Percentiles rank a stretch among this genome's conserved stretches.
Evolutionary conservation across 2,329 filamentous ascomycete species (phyloP).

Genomic region (Penicillium sclerotigenum): DNA sequence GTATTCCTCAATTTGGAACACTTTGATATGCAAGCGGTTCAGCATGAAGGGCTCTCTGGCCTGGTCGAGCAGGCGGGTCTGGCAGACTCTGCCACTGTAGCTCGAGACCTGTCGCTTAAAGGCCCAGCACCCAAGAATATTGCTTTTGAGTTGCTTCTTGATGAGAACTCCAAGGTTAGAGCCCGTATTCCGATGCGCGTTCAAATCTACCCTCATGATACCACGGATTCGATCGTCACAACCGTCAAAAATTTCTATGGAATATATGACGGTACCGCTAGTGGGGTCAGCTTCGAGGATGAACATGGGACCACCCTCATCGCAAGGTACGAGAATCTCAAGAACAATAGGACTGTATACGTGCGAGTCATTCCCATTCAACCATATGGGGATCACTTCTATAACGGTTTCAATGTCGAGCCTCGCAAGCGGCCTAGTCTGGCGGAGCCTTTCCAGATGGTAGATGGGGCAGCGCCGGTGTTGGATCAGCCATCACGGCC

Average conservation of each 20-base stretch:
- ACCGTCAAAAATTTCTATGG: conserved; percentile 99
- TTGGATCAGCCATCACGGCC: conserved; percentile 63
- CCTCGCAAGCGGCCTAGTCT: conserved; percentile 57
- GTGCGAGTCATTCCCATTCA: conserved; percentile 72
- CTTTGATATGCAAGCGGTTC: conserved; percentile 35
- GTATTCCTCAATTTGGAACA: conserved; percentile 28
- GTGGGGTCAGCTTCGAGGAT: conserved; percentile 94
- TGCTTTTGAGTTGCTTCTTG: conserved; percentile 61
- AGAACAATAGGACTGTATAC: conserved; percentile 87
- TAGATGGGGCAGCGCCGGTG: conserved; percentile 50
- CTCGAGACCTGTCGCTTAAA: conserved; percentile 38
- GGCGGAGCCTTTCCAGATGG: conserved; percentile 63
- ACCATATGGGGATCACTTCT: conserved; percentile 49
- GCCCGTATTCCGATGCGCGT: conserved; percentile 65
- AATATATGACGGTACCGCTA: conserved; percentile 75
- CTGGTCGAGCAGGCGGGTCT: conserved; percentile 32
- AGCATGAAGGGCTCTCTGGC: conserved; percentile 35
- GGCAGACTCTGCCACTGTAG: conserved; percentile 22
- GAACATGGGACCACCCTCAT: conserved; percentile 85
- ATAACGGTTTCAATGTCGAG: conserved; percentile 49
- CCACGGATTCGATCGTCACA: conserved; percentile 94
- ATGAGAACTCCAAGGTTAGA: conserved; percentile 55
- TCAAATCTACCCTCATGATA: conserved; percentile 92
- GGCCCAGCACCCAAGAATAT: conserved; percentile 55
- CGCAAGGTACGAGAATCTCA: conserved; percentile 92